phyloP scores from a whole-genome alignment of 176 grass and related monocot species.

The Oryza glaberrima region DNA sequence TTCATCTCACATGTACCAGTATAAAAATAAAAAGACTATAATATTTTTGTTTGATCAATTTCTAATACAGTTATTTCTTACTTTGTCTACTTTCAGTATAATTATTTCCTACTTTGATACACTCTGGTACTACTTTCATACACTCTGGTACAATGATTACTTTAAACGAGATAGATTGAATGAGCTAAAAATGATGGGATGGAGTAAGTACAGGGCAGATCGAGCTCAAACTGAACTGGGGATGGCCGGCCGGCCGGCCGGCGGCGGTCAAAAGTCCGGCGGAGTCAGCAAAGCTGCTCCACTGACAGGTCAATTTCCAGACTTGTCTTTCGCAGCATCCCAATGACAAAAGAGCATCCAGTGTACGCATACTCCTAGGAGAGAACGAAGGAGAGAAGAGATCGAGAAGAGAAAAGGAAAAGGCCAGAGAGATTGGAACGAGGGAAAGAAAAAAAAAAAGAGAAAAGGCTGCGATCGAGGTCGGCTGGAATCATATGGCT shows the following conservation, averaged over 20 bases:
- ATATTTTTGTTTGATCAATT: too few relatives aligned
- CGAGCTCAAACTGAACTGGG: too few relatives aligned
- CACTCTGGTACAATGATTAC: too few relatives aligned
- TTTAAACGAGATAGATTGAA: too few relatives aligned
- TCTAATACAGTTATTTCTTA: too few relatives aligned
- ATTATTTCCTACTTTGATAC: too few relatives aligned
- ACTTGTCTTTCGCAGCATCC: constrained; percentile 38
- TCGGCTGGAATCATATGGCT: neutral
- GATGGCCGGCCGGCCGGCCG: neutral
- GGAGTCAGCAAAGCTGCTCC: neutral
- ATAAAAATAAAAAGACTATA: too few relatives aligned
- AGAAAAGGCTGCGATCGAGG: neutral
- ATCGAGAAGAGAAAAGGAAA: constrained; percentile 1
- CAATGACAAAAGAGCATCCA: constrained; percentile 10
- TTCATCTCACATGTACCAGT: too few relatives aligned
- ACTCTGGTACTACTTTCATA: too few relatives aligned
- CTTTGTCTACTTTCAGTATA: too few relatives aligned
- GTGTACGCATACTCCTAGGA: neutral
- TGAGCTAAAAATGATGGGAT: too few relatives aligned
- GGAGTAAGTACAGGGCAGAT: too few relatives aligned
- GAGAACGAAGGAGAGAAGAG: neutral
- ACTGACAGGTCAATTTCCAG: constrained; percentile 33
- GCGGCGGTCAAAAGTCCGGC: neutral
- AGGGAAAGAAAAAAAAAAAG: neutral
- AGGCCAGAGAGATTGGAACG: constrained; percentile 16